phyloP scores from a whole-genome alignment of 1,284 basidiomycete genomes.

The Coniferiporia sulphurascens region DNA sequence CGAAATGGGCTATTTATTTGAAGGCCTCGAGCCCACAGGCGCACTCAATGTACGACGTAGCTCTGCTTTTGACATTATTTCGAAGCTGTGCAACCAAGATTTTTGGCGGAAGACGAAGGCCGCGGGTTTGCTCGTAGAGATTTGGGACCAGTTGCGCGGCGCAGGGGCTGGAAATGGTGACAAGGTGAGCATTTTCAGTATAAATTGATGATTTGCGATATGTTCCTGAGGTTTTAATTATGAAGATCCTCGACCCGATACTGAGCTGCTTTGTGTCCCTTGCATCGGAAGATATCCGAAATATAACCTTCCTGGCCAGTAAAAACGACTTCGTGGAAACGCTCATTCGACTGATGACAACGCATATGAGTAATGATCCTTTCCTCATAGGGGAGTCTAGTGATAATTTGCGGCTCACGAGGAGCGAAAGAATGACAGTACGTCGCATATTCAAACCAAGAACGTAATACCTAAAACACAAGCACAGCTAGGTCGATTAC shows the following conservation, averaged over 20 bases:
- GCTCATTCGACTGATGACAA: conserved; percentile 1
- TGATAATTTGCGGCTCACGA: conserved; percentile 38
- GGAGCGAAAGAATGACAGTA: conserved; percentile 45
- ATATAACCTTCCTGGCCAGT: conserved; percentile 9
- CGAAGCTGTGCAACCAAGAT: conserved; percentile 65
- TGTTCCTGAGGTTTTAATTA: not conserved
- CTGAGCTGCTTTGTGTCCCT: conserved; percentile 5
- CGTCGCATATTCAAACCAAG: conserved; percentile 19
- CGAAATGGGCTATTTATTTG: conserved; percentile 76
- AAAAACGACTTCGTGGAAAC: conserved; percentile 14
- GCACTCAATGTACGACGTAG: conserved; percentile 52
- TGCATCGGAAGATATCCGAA: conserved; percentile 13
- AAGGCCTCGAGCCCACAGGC: conserved; percentile 56
- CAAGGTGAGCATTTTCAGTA: conserved; percentile 35
- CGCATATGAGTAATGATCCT: conserved; percentile 13
- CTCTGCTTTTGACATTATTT: conserved; percentile 70
- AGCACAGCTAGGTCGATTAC: conserved; percentile 7
- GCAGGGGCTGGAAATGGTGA: conserved; percentile 59
- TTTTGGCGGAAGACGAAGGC: conserved; percentile 71
- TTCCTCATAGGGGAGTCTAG: not conserved
- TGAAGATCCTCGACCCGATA: conserved; percentile 4
- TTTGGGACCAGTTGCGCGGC: conserved; percentile 58
- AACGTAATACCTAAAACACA: not conserved
- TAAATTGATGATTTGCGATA: not conserved
- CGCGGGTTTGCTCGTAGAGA: conserved; percentile 59